phyloP scores from a whole-genome alignment of 1,284 basidiomycete species.

The Cystobasidium slooffiae region DNA sequence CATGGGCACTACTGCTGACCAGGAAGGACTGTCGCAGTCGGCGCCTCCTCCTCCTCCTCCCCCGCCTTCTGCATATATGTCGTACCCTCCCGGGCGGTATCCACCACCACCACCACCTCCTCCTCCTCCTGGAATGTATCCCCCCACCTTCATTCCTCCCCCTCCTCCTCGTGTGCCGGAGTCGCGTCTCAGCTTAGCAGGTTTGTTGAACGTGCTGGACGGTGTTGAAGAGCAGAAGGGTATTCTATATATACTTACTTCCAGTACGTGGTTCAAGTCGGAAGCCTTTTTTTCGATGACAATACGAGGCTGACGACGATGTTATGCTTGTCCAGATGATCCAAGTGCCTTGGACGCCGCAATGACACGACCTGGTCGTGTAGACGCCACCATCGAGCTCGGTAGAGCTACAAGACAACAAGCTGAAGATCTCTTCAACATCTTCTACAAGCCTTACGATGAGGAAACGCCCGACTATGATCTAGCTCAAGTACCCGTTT shows the following conservation, averaged over 20 bases:
- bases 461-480: slow-evolving; percentile 1
- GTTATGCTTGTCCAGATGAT: slow-evolving; percentile 66
- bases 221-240: slow-evolving; percentile 18
- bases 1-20: slow-evolving; percentile 59
- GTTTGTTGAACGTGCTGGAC: slow-evolving; percentile 23
- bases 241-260: slow-evolving; percentile 7
- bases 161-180: neutral
- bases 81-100: neutral
- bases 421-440: slow-evolving; percentile 34
- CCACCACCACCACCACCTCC: slow-evolving; percentile 5
- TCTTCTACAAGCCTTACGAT: slow-evolving; percentile 52
- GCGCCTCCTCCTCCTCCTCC: slow-evolving; percentile 60
- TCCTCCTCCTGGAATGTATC: too few relatives aligned
- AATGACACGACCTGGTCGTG: slow-evolving; percentile 64
- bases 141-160: too few relatives aligned
- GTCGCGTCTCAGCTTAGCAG: slow-evolving; percentile 2
- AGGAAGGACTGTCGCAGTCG: too few relatives aligned
- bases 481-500: neutral
- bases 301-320: neutral
- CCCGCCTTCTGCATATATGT: neutral
- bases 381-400: slow-evolving; percentile 14
- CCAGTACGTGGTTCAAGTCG: too few relatives aligned
- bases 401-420: slow-evolving; percentile 11
- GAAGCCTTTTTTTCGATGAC: too few relatives aligned
- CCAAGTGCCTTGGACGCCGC: slow-evolving; percentile 69